Base-by-base conservation (phyloP, 257 asterid species). In the Apocynum venetum region DNA sequence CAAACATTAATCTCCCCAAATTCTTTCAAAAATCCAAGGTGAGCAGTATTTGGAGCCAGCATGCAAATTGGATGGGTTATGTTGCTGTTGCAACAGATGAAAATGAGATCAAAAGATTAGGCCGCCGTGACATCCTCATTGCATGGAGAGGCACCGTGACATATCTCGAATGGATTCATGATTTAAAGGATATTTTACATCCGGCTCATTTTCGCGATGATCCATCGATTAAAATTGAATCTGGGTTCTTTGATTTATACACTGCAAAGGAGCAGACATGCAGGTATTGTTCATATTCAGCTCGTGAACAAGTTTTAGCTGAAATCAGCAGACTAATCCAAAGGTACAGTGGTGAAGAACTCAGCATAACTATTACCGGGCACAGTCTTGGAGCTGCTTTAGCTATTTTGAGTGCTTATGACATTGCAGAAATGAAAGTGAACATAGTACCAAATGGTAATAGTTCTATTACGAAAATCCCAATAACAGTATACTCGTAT, bases 141-240 rank as follows among this genome's bases (percentile, higher is more conserved):
- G 89, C 96, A 12, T 92, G 96, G 96, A 88, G 96, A n/a, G 96
- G 96, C 15, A 92, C 97, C 0, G 93, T 91, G 11, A 92, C 97
- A 1, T 92, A 89, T 84, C 89, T 92, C 4, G 97, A 92, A 60
- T 92, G 97, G 96, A 85, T 89, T 80, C 96, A 91, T 67, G 95
- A 92, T 73, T 87, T 92, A 15, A 89, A 91, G 80, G 92, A 91
- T 76, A 87, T 91, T 44, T 84, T 92, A 31, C 90, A 83, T 8
- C 97, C 97, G 0, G 92, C 97, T 38, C 93, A 87, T 53, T 92
- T 92, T 84, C 83, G 89, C 1, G 83, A 89, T 76, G 95, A 91
- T 77, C 89, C 96, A 1, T 53, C 88, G 8, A 81, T 91, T 73
- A 92, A 91, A 68, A 89, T 91, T 49, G 97, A 92, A 70, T 86